These are phyloP conservation scores for Phyllostachys edulis DNA, from an alignment of 176 grass and related monocot species.

Conservation along the genomic window DNA sequence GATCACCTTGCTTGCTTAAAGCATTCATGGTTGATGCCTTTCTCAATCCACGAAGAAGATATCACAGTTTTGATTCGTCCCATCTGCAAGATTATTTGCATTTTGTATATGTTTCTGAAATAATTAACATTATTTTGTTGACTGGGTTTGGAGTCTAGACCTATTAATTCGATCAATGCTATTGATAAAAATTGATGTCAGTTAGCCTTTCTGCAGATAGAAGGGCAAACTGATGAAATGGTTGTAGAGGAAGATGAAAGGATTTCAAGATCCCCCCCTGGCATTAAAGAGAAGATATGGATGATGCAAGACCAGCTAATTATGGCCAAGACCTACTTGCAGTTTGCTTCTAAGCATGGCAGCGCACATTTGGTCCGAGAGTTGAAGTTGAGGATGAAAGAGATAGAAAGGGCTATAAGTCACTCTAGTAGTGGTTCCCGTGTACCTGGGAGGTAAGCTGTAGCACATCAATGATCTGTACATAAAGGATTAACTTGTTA, in stretches of 20 bases:
- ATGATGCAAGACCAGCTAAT: slow-evolving; percentile 84
- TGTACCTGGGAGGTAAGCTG: slow-evolving; percentile 64
- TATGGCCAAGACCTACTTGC: slow-evolving; percentile 67
- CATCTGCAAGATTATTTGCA: background rate
- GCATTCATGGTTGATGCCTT: background rate
- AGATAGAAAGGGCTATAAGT: slow-evolving; percentile 61
- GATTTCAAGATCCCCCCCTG: slow-evolving; percentile 32
- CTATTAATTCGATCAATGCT: background rate
- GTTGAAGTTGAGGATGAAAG: slow-evolving; percentile 80
- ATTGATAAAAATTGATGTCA: background rate
- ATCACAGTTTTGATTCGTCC: background rate
- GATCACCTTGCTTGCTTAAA: background rate
- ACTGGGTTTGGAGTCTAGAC: background rate
- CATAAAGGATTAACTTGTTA: background rate
- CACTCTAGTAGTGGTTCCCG: slow-evolving; percentile 42
- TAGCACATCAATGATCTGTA: background rate
- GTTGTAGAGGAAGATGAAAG: slow-evolving; percentile 43
- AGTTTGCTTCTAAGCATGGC: slow-evolving; percentile 53
- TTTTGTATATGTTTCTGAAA: background rate
- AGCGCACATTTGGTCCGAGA: slow-evolving; percentile 56
- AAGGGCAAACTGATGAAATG: slow-evolving; percentile 28
- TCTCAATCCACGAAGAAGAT: background rate
- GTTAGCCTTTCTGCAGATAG: slow-evolving; percentile 35
- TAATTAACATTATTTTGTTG: background rate
- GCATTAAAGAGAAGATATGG: slow-evolving; percentile 65